Percentiles rank a stretch among this genome's conserved stretches.
Conservation (phyloP, 2,329 filamentous ascomycete species). For the Pseudophaeomoniella oleicola region DNA sequence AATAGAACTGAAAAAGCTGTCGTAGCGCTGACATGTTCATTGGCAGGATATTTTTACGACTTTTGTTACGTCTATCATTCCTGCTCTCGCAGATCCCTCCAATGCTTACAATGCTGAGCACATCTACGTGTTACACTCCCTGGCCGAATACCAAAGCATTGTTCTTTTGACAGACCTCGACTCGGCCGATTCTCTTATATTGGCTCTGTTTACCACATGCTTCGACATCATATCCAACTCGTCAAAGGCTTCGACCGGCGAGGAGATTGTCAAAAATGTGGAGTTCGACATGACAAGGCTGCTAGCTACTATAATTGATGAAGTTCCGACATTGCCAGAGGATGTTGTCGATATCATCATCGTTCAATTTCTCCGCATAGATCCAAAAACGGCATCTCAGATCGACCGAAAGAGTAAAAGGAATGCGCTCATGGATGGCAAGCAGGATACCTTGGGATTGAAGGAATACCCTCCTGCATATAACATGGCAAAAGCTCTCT, state of each 20-base stretch:
- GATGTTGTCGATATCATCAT: conserved; percentile 86
- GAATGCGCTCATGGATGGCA: conserved; percentile 47
- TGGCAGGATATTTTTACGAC: conserved; percentile 79
- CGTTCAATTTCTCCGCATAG: conserved; percentile 84
- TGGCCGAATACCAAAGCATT: conserved; percentile 89
- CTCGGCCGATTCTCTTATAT: conserved; percentile 62
- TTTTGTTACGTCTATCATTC: conserved; percentile 70
- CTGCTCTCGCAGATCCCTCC: conserved; percentile 69
- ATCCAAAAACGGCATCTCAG: conserved; percentile 41
- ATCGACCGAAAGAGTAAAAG: conserved; percentile 44
- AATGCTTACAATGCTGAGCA: conserved; percentile 89
- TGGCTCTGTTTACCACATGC: conserved; percentile 70
- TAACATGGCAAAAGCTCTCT: conserved; percentile 90
- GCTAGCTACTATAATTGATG: conserved; percentile 73
- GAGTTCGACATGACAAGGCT: conserved; percentile 84
- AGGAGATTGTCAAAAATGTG: conserved; percentile 81
- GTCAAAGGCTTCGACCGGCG: conserved; percentile 58
- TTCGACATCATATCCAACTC: conserved; percentile 83
- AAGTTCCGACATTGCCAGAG: conserved; percentile 60
- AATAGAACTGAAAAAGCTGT: not conserved
- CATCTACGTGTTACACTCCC: conserved; percentile 74
- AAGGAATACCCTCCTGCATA: conserved; percentile 88
- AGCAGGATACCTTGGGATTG: conserved; percentile 67
- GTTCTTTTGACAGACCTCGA: conserved; percentile 80
- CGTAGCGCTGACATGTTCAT: conserved; percentile 4